phyloP scores from a whole-genome alignment of 495 filamentous ascomycete species.

The Neohortaea acidophila region DNA sequence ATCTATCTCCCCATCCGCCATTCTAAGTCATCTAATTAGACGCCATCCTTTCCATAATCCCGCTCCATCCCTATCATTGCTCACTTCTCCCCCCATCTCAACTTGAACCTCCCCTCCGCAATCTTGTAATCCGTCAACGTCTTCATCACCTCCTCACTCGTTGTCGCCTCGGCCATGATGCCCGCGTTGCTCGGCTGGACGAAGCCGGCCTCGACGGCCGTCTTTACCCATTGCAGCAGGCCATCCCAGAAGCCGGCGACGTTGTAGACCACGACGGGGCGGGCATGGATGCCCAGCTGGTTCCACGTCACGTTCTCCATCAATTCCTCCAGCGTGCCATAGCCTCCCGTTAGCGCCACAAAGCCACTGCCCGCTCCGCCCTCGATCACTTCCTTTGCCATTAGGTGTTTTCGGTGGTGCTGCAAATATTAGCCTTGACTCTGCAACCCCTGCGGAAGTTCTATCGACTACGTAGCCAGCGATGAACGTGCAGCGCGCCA shows the following conservation, averaged over 20 bases:
- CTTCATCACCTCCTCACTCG: slow-evolving; percentile 53
- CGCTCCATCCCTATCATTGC: neutral
- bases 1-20: too few species aligned
- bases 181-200: slow-evolving; percentile 48
- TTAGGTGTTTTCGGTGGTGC: slow-evolving; percentile 83
- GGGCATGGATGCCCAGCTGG: slow-evolving; percentile 81
- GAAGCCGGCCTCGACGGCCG: slow-evolving; percentile 61
- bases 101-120: slow-evolving; percentile 54
- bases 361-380: slow-evolving; percentile 78
- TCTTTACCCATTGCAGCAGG: slow-evolving; percentile 64
- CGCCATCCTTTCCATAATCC: too few species aligned
- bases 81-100: slow-evolving; percentile 61
- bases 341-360: slow-evolving; percentile 77
- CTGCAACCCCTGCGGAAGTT: too few species aligned
- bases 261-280: slow-evolving; percentile 69
- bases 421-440: too few species aligned
- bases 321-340: slow-evolving; percentile 89
- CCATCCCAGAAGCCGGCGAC: slow-evolving; percentile 85
- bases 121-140: slow-evolving; percentile 59
- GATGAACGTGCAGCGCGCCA: too few species aligned
- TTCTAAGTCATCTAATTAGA: too few species aligned
- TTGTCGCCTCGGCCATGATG: slow-evolving; percentile 64
- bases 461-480: too few species aligned
- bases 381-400: slow-evolving; percentile 71
- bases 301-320: slow-evolving; percentile 98